These are phyloP conservation scores for Septoria linicola DNA, from an alignment of 2,329 filamentous ascomycete species.

Conservation along the genomic window DNA sequence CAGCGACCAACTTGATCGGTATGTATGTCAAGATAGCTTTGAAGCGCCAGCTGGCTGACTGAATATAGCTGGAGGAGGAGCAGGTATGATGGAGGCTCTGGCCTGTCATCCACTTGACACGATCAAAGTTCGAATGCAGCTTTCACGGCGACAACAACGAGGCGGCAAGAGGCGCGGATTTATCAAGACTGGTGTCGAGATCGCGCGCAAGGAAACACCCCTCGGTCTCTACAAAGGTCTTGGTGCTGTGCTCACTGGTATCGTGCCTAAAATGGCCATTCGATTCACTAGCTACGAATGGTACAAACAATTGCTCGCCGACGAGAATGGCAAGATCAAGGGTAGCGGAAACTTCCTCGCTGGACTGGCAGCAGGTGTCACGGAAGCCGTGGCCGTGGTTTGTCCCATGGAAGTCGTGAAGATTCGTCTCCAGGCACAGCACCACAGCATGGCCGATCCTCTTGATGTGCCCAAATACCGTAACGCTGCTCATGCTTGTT, in stretches of 20 bases:
- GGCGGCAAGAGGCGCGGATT: conserved; percentile 85
- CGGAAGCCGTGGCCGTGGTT: conserved; percentile 93
- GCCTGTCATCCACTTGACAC: conserved; percentile 94
- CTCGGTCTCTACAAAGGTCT: conserved; percentile 95
- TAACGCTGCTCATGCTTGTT: conserved; percentile 78
- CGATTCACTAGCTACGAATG: conserved; percentile 95
- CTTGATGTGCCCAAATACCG: conserved; percentile 96
- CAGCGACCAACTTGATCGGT: conserved; percentile 90
- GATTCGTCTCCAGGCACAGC: conserved; percentile 95
- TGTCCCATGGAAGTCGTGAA: conserved; percentile 99
- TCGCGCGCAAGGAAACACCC: conserved; percentile 85
- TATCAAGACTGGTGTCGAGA: conserved; percentile 78
- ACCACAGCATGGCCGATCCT: conserved; percentile 96
- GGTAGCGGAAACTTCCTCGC: conserved; percentile 74
- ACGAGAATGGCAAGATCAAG: conserved; percentile 65
- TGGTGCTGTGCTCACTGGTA: conserved; percentile 93
- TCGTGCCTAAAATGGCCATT: conserved; percentile 99
- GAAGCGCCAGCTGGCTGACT: conserved; percentile 18
- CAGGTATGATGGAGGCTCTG: conserved; percentile 99
- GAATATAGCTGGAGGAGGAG: conserved; percentile 81
- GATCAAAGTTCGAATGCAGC: conserved; percentile 99
- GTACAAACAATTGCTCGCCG: conserved; percentile 82
- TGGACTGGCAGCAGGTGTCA: conserved; percentile 87
- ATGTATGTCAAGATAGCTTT: background rate
- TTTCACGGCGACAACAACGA: conserved; percentile 81